These are phyloP conservation scores for Ophiocordyceps australis DNA, from an alignment of 2,329 filamentous ascomycete species.

Conservation along the genomic window DNA sequence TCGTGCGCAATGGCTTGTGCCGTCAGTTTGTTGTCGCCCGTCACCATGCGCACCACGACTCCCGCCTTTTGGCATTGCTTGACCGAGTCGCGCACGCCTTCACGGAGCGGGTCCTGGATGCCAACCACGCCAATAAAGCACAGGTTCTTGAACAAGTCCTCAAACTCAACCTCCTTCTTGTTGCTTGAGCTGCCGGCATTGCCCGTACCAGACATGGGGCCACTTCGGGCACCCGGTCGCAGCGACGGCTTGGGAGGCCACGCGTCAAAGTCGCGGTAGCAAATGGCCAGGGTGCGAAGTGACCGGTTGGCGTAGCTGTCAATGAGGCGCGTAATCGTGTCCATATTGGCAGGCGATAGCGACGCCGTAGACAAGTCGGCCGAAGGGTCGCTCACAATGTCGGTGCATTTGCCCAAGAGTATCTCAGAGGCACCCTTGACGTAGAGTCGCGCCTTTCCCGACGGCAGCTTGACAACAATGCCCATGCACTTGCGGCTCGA, in stretches of 20 bases:
- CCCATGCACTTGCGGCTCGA: constrained; percentile 60
- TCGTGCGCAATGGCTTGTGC: constrained; percentile 64
- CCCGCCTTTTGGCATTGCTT: constrained; percentile 56
- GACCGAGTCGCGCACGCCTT: constrained; percentile 58
- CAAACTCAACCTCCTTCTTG: constrained; percentile 43
- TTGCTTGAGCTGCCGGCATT: constrained; percentile 15
- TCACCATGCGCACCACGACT: constrained; percentile 72
- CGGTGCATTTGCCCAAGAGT: constrained; percentile 35
- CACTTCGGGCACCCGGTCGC: no score
- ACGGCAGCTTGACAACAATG: constrained; percentile 31
- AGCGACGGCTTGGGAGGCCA: constrained; percentile 56
- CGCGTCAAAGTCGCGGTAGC: constrained; percentile 67
- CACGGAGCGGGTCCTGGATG: constrained; percentile 65
- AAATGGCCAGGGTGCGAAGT: constrained; percentile 66
- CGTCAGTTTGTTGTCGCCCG: constrained; percentile 65
- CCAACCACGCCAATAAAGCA: constrained; percentile 53
- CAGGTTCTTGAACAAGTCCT: constrained; percentile 50
- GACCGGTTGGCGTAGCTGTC: constrained; percentile 63
- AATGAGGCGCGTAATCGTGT: constrained; percentile 48
- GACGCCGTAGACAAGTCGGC: constrained; percentile 19
- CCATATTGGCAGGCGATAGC: constrained; percentile 32
- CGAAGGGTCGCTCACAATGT: constrained; percentile 30
- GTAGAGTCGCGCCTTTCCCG: constrained; percentile 34
- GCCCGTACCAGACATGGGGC: no score
- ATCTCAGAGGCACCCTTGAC: constrained; percentile 51